Base-by-base conservation (phyloP, 140 eudicot genomes). In the Cichorium intybus region DNA sequence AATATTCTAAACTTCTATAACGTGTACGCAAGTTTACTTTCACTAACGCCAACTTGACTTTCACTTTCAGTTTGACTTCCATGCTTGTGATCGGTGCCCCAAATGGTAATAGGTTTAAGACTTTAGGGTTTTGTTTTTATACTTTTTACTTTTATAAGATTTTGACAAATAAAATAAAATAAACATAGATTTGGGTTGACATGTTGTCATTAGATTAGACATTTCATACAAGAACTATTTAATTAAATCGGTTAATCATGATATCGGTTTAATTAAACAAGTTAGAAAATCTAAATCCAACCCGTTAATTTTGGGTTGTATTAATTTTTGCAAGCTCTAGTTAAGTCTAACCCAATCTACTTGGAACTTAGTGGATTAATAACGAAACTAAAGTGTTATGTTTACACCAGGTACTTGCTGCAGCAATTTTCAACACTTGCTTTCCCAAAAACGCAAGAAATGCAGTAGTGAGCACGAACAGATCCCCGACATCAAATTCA, bases 381-480 rank as follows among this genome's bases (percentile, higher is more conserved):
- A 18, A 24, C 20, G 14, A 17, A 55, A 48, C 17, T 74, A 17
- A 57, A 24, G 10, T 64, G 56, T 4, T 49, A 55, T 62, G 50
- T 22, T 29, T 59, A 54, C 35, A 69, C 58, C 82, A 90, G 96
- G 97, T 84, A 72, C 64, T 87, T 45, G 70, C 61, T 33, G 90
- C 86, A 56, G 86, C 95, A 23, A 29, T 69, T 48, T 80, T 18
- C 80, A 82, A 76, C 74, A 80, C 62, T 31, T 63, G 64, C 66
- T 65, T 39, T 54, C 54, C 81, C 7, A 75, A 64, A 49, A 86
- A 76, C 10, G 72, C 81, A 7, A 54, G 70, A 45, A 80, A 79
- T 24, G 78, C 85, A n/a, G 29, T 68, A 26, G 68, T 60, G 46
- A 84, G 67, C 75, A 70, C 70, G 26, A 82, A 73, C 66, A 64